Percentiles rank a stretch among this genome's conserved stretches.
These are phyloP conservation scores for Claviceps pusilla DNA, from an alignment of 2,329 filamentous ascomycete genomes.

Conservation along the genomic window DNA sequence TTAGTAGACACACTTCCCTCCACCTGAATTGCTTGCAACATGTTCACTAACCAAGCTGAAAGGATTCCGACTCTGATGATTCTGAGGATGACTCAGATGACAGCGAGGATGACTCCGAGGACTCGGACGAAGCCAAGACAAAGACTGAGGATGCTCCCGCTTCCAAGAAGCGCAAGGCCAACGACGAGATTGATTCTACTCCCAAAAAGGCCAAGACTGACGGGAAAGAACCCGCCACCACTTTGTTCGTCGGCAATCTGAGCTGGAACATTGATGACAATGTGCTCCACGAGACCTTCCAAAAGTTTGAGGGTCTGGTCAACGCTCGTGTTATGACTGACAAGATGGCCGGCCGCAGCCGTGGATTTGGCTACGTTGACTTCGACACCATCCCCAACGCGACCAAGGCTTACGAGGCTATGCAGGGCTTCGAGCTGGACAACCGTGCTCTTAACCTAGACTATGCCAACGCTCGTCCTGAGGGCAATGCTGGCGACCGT, in stretches of 20 bases:
- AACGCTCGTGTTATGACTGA: constrained; percentile 72
- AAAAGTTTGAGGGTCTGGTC: constrained; percentile 57
- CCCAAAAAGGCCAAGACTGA: constrained; percentile 57
- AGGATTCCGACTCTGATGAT: constrained; percentile 10
- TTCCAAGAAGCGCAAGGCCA: constrained; percentile 34
- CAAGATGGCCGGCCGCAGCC: constrained; percentile 65
- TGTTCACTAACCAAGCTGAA: background rate
- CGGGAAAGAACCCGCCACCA: constrained; percentile 27
- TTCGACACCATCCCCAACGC: constrained; percentile 55
- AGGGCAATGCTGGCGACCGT: constrained; percentile 36
- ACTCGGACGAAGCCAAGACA: constrained; percentile 19
- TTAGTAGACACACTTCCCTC: constrained; percentile 7
- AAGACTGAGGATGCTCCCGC: constrained; percentile 23
- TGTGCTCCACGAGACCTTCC: constrained; percentile 65
- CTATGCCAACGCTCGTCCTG: constrained; percentile 53
- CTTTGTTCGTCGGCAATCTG: constrained; percentile 79
- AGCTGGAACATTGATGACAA: constrained; percentile 86
- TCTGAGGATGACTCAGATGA: constrained; percentile 21
- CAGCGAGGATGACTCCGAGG: constrained; percentile 19
- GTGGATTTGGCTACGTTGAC: constrained; percentile 89
- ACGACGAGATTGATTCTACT: constrained; percentile 33
- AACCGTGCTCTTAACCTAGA: constrained; percentile 65
- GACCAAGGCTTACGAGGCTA: constrained; percentile 56
- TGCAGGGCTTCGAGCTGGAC: constrained; percentile 61
- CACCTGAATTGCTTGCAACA: too few species aligned